phyloP scores from a whole-genome alignment of 1,284 basidiomycete species.

The Prillingera fragicola region DNA sequence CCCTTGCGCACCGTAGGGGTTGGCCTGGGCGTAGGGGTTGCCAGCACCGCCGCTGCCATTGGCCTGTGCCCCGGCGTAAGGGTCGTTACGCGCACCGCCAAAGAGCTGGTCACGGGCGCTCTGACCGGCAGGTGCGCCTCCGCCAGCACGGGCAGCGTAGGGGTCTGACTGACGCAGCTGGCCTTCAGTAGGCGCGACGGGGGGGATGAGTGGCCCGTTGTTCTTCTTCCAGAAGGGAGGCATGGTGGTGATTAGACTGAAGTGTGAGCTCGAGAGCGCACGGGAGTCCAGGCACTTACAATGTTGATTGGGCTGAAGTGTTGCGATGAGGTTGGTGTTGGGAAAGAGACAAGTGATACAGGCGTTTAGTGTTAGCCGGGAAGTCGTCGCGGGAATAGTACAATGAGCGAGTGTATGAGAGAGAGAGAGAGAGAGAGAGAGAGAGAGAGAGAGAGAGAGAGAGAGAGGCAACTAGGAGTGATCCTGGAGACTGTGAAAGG shows the following conservation, averaged over 20 bases:
- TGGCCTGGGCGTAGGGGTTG: slow-evolving; percentile 52
- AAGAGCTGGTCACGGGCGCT: too few relatives aligned
- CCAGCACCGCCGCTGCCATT: slow-evolving; percentile 48
- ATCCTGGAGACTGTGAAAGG: background rate
- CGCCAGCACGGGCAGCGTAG: slow-evolving; percentile 23
- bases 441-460: background rate
- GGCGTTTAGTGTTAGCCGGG: too few relatives aligned
- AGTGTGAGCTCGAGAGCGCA: background rate
- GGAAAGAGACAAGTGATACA: background rate
- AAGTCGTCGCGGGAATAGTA: too few relatives aligned
- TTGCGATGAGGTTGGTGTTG: background rate
- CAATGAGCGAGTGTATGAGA: background rate
- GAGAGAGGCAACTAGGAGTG: background rate
- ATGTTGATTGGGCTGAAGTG: background rate
- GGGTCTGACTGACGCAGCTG: slow-evolving; percentile 48
- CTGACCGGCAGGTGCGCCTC: slow-evolving; percentile 6
- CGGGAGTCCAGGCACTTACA: background rate
- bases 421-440: background rate
- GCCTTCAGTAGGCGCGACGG: slow-evolving; percentile 28
- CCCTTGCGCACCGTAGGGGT: slow-evolving; percentile 15
- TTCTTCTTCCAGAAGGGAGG: slow-evolving; percentile 67
- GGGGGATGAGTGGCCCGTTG: slow-evolving; percentile 65
- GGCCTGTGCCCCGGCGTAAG: slow-evolving; percentile 21
- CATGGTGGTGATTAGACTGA: slow-evolving; percentile 52
- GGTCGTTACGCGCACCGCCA: slow-evolving; percentile 17